Evolutionary conservation across 345 rosid genomes (phyloP), one percentile per base, ranked within the genome.

Genomic region (Syzygium aromaticum): DNA sequence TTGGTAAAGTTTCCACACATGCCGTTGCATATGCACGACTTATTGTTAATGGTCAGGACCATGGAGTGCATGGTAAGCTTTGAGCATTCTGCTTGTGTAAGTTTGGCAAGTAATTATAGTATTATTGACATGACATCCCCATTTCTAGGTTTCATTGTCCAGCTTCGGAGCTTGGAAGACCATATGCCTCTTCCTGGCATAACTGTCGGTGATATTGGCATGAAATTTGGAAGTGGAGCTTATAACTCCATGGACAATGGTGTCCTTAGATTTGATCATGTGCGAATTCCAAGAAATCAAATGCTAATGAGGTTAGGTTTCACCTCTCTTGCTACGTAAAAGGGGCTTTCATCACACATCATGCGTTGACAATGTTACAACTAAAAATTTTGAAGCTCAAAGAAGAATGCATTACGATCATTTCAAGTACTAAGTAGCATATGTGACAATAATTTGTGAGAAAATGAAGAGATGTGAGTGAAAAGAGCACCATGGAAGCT

Each of bases 171-270:
- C 92, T 89, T 96, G 92, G 99, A 96, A 53, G 99, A 98, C 92
- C 99, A 96, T 92, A 93, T 91, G 89, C 99, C 99, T 92, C 98
- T 98, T 89, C 97, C 99, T 11, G 97, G 98, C 89, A 94, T 98
- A 84, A 95, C 95, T 23, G 88, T 96, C 87, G 99, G 99, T 86
- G 99, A 98, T 91, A 96, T 98, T 84, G 99, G 99, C 86, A 93
- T 92, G 87, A 98, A 98, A 89, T 94, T 98, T 88, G 99, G 99
- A 59, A 94, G 87, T 88, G 99, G 99, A 30, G 99, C 99, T 56
- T 94, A 96, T 89, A 98, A 96, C 91, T 90, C 93, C 89, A 96
- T 96, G 99, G 99, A 98, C 91, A 98, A 98, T 82, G 99, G 99
- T 88, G 92, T 96, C 88, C 93, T 96, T 91, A 94, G 91, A 92